Evolutionary conservation across 192 early-diverging fungal species (phyloP).

Genomic region (Backusella parvicylindrica): DNA sequence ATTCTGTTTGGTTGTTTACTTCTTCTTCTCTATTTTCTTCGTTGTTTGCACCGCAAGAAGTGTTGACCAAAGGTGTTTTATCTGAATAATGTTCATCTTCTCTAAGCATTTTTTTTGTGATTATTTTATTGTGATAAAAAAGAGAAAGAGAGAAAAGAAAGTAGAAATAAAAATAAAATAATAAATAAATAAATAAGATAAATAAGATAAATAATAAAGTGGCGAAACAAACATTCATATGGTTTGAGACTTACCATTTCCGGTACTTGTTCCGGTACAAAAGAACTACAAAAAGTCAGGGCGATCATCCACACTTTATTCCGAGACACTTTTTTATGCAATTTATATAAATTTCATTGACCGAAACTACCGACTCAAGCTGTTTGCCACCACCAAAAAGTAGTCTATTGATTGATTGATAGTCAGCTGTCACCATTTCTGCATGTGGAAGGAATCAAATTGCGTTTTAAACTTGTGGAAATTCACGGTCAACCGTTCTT

Average conservation of each 20-base stretch:
- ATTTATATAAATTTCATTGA: neutral
- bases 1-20: neutral
- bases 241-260: slow-evolving; percentile 1
- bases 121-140: neutral
- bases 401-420: neutral
- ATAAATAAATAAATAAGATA: neutral
- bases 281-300: neutral
- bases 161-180: neutral
- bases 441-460: neutral
- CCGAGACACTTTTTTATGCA: slow-evolving; percentile 1
- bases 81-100: neutral
- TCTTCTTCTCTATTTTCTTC: neutral
- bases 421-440: slow-evolving; percentile 1
- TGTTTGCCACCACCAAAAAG: neutral
- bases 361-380: neutral
- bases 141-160: neutral
- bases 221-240: slow-evolving; percentile 2
- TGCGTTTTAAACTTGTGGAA: neutral
- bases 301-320: neutral
- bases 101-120: neutral
- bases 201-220: neutral
- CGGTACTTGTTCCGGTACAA: neutral
- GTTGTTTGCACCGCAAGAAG: neutral
- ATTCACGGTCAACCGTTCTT: neutral
- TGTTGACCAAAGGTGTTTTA: neutral